phyloP scores from a whole-genome alignment of 352 stramenopile genomes.

The Globisporangium spinosum region DNA sequence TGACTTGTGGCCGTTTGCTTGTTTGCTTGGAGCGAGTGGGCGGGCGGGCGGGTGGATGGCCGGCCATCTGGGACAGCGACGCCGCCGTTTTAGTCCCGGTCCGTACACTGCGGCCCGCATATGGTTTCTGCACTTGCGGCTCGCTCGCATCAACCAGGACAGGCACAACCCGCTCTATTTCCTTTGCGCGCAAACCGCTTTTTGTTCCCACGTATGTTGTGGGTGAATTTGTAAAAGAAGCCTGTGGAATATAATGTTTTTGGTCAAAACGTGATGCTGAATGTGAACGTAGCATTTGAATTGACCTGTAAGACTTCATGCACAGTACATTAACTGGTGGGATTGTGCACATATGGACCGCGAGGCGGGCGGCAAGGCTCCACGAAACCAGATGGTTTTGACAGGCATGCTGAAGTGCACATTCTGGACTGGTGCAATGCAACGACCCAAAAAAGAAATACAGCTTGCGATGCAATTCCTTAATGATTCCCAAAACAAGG shows the following conservation, averaged over 20 bases:
- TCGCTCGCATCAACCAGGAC: background rate
- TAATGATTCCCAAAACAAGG: background rate
- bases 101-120: background rate
- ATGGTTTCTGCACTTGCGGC: background rate
- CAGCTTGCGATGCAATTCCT: background rate
- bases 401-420: background rate
- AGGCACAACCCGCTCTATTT: constrained; percentile 3
- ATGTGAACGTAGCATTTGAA: no score
- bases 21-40: background rate
- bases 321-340: background rate
- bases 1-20: background rate
- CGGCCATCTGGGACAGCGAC: background rate
- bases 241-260: background rate
- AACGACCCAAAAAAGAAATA: background rate
- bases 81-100: background rate
- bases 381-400: background rate
- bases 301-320: background rate
- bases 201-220: background rate
- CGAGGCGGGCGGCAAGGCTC: background rate
- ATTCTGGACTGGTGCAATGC: background rate
- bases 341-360: background rate
- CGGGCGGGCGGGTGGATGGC: background rate
- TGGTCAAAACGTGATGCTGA: background rate
- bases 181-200: background rate
- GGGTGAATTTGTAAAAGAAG: background rate